Evolutionary conservation across 139 green algal species (phyloP), one percentile per base, ranked within the genome.

Genomic region (Ostreobium quekettii): DNA sequence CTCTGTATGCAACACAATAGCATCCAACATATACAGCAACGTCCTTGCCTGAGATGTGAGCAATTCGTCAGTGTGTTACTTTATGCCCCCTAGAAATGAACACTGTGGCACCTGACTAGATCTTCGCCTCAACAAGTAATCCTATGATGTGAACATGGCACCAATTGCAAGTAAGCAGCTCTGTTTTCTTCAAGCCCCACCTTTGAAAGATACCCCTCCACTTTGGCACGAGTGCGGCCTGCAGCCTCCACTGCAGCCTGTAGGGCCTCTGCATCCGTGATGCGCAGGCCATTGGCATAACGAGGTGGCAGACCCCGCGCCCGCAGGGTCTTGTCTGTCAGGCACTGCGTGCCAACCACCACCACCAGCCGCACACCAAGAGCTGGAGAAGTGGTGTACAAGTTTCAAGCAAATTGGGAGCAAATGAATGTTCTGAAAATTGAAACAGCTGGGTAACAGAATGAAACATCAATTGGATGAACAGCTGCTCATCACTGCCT

Each of bases 361-460:
- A 99, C 36, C 22, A 97, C 87, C 26, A 98, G 63, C 4, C 74
- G 75, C 29, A 93, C 80, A 5, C 93, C 93, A 36, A 99, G 82
- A 4, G 85, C 83, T 90, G 78, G 24, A 47, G 0, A 1, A 24
- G n/a, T n/a, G n/a, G n/a, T n/a, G n/a, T n/a, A n/a, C n/a, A n/a
- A n/a, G n/a, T n/a, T n/a, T n/a, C n/a, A n/a, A n/a, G n/a, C n/a
- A n/a, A n/a, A n/a, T n/a, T n/a, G n/a, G n/a, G n/a, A n/a, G n/a
- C n/a, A n/a, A n/a, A n/a, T n/a, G n/a, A n/a, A n/a, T n/a, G n/a
- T n/a, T n/a, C n/a, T n/a, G n/a, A n/a, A n/a, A n/a, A n/a, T n/a
- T n/a, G n/a, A n/a, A n/a, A n/a, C n/a, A n/a, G n/a, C n/a, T n/a
- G n/a, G n/a, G n/a, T n/a, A n/a, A n/a, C n/a, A n/a, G n/a, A n/a